Conservation (phyloP, 2,329 filamentous ascomycete genomes). For the Neopestalotiopsis clavispora region DNA sequence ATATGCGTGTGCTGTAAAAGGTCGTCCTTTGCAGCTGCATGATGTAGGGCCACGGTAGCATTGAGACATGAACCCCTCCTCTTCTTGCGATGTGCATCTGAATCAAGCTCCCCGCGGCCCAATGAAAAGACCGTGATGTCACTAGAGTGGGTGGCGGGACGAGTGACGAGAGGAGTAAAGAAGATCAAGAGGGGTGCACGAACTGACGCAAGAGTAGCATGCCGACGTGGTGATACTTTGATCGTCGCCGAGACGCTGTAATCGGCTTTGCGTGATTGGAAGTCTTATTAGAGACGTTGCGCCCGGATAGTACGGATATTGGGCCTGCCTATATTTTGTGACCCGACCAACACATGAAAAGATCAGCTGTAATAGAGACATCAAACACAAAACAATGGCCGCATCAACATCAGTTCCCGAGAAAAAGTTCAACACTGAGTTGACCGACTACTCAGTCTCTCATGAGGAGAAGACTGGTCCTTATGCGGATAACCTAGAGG, state of each 20-base stretch:
- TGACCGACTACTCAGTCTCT: conserved; percentile 42
- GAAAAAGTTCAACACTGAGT: conserved; percentile 47
- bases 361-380: neutral
- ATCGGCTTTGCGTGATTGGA: neutral
- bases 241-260: neutral
- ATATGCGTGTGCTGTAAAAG: neutral
- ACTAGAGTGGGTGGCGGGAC: neutral
- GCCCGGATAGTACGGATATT: neutral
- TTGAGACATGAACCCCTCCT: neutral
- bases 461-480: conserved; percentile 39
- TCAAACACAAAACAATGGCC: neutral
- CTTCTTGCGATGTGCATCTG: neutral
- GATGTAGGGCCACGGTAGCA: neutral
- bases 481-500: conserved; percentile 47
- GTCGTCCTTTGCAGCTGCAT: neutral
- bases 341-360: no score
- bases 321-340: no score
- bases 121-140: neutral
- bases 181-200: neutral
- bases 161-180: neutral
- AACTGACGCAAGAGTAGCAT: neutral
- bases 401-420: neutral
- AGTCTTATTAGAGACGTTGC: no score
- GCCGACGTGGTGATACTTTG: neutral
- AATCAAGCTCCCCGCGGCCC: neutral